Evolutionary conservation across 164 flowering plant species (phyloP).

Genomic region (Sextonia rubra): DNA sequence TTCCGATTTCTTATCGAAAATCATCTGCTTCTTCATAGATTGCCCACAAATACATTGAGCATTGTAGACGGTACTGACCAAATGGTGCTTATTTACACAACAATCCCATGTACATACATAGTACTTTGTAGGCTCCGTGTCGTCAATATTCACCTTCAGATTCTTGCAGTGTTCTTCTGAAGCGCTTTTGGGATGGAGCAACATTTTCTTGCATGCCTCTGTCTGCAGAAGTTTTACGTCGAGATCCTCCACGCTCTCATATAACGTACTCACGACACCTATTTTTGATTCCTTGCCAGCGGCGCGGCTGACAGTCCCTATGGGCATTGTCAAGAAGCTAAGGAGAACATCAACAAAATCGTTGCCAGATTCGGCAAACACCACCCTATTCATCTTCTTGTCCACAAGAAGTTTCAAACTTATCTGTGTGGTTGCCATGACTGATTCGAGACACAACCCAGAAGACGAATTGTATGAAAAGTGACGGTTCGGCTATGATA

Average conservation of each 20-base stretch:
- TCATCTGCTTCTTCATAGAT: background rate
- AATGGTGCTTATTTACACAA: background rate
- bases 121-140: background rate
- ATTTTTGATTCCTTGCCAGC: background rate
- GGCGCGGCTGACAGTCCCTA: background rate
- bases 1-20: background rate
- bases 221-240: background rate
- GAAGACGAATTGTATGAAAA: no score
- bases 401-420: background rate
- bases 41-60: background rate
- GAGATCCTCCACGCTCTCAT: conserved; percentile 4
- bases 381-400: background rate
- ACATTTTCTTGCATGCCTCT: background rate
- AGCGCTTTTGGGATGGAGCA: background rate
- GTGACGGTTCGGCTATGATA: no score
- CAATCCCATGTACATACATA: background rate
- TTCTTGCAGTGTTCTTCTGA: background rate
- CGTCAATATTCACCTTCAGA: background rate
- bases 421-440: no score
- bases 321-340: conserved; percentile 5
- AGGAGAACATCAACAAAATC: conserved; percentile 4
- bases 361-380: conserved; percentile 3
- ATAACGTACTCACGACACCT: background rate
- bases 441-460: no score
- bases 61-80: background rate